Base-by-base conservation (phyloP, 495 filamentous ascomycete species). In the Extremus antarcticus region DNA sequence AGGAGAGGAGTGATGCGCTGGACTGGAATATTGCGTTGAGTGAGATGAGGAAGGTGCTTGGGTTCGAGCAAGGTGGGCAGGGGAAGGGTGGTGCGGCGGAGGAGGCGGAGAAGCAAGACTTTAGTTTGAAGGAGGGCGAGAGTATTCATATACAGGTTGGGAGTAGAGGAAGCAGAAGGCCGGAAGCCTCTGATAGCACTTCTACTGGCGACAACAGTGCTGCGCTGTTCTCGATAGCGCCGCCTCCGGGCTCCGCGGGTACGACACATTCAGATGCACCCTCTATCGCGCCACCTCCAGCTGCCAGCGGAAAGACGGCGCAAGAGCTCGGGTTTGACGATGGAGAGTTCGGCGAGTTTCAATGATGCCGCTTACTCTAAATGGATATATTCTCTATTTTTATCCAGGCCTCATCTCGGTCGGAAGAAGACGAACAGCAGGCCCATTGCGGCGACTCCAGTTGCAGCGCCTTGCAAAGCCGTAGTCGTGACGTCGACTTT, bases 11-110 rank as follows among this genome's bases (percentile, higher is more conserved):
- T 65, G 86, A 88, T 56, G 87, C 87, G 8, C 87, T 90, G 52
- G 88, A 92, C 60, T 89, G 90, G 56, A 79, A 78, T 21, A 81
- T 90, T n/a, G 74, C 78, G n/a, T 68, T 92, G 61, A 85, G 87
- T 66, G 87, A 88, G 63, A 78, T 80, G 15, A 70, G 81, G 51
- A 79, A 78, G 65, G 75, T 74, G 53, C 66, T 85, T 19, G 77
- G 75, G 1, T 32, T 54, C n/a, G 50, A 57, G 15, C 54, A 11
- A 2, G 47, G 20, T 35, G 50, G 55, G 29, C 10, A 15, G 8
- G 41, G 59, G 61, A 25, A 58, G 60, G 53, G 50, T 43, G 45
- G 22, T 56, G 64, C 23, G 48, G 56, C 22, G 0, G 59, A 53
- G 25, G 58, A 70, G 46, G 74, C 74, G 56, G 73, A 72, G 57